Evolutionary conservation across 2,329 filamentous ascomycete genomes (phyloP).

Genomic region (Zymoseptoria brevis): DNA sequence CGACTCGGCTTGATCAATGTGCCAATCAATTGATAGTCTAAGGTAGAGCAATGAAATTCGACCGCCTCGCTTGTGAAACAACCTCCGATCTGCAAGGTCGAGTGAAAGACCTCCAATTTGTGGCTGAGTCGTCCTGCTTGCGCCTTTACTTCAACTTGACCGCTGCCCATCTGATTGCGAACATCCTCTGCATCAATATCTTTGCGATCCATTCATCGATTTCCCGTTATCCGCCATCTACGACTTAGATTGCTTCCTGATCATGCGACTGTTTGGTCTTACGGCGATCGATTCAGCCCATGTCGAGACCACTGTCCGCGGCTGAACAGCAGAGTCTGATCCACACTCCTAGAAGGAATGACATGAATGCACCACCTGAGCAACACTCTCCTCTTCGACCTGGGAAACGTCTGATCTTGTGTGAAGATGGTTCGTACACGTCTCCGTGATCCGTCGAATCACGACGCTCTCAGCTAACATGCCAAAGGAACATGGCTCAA

Average conservation of each 20-base stretch:
- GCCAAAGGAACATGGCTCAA: conserved; percentile 40
- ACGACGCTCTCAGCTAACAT: background rate
- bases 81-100: background rate
- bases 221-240: background rate
- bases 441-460: background rate
- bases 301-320: conserved; percentile 8
- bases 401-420: conserved; percentile 20
- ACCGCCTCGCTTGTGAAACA: background rate
- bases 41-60: background rate
- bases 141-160: background rate
- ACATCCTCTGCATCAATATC: background rate
- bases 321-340: conserved; percentile 7
- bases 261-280: background rate
- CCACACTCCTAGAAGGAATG: background rate
- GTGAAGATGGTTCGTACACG: conserved; percentile 20
- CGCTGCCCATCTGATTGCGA: background rate
- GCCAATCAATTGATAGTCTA: background rate
- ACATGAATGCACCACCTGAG: background rate
- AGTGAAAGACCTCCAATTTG: background rate
- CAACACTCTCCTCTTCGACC: conserved; percentile 4
- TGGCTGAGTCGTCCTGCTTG: background rate
- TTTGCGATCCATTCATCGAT: background rate
- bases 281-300: conserved; percentile 4
- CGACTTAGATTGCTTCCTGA: background rate
- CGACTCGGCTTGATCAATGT: background rate